Base-by-base conservation (phyloP, 2,329 filamentous ascomycete genomes). In the Helminthosporium solani region DNA sequence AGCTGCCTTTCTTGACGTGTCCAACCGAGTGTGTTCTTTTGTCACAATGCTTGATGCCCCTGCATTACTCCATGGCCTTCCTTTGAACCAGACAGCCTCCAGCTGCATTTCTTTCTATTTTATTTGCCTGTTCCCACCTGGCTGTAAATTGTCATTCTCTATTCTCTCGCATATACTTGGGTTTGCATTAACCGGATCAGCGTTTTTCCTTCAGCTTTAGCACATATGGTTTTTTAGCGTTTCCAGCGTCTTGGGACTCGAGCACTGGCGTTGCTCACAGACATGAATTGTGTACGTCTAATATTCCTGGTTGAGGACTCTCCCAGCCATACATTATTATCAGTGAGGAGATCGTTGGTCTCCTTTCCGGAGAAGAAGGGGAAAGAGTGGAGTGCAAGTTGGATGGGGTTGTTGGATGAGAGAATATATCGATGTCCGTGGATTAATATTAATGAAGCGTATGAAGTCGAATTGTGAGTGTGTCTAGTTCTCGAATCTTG, bases 111-210 rank as follows among this genome's bases (percentile, higher is more conserved):
- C 12, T 5, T 16, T 15, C 45, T 14, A 14, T 33, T 12, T 38
- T 30, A 38, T 44, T 40, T 51, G 46, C 47, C 50, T 43, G 33
- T 48, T 36, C 14, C 14, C 19, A 36, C 41, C 58, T 34, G 52
- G 53, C 31, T 55, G 40, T 57, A 62, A 52, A 62, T 56, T 59
- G 54, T 38, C 42, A 46, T 40, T 39, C 36, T 31, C 14, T 15
- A 6, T 23, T 27, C 44, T 39, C 38, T 43, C 20, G 41, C 47
- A 47, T 50, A 25, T 51, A 33, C 40, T 40, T 40, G 21, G 41
- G 33, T 44, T 34, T 36, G 50, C 47, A 44, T 51, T 21, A 39
- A 15, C 43, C 36, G 36, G 38, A 34, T 45, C 42, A 40, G 55
- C 36, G 38, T 34, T 54, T 49, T 45, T 42, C 21, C 43, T 40